Evolutionary conservation across 768 basidiomycete genomes (phyloP), one percentile per base, ranked within the genome.

Genomic region (Lactarius evosmus): DNA sequence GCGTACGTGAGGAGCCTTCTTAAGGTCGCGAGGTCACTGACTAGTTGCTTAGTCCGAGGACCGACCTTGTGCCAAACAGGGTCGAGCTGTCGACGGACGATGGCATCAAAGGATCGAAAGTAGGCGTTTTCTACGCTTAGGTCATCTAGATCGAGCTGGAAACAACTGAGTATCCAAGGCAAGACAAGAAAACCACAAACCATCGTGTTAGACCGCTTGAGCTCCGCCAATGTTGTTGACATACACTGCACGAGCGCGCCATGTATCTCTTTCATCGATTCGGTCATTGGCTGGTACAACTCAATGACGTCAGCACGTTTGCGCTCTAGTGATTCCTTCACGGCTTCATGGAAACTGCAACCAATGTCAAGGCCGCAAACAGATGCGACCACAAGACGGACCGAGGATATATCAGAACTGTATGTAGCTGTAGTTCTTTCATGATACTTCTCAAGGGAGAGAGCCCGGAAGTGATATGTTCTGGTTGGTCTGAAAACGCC

Each of bases 31-130:
- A 99, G 83, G 72, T 98, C 96, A 56, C 80, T 84, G 9, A 98
- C 93, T 12, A 98, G 84, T 65, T 95, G 92, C 69, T 92, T 94
- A 5, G 95, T 98, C 65, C 85, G 88, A 1, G 92, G 87, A 0
- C 94, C 94, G 30, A 96, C 95, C 75, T 94, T 93, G 74, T 98
- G 95, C 96, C 97, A 98, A 7, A 97, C 89, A 0, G 94, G 82
- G 73, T 97, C 93, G 8, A 98, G 83, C 70, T 95, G 93, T 34
- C 85, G 83, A 3, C 95, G 85, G 2, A 98, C 94, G 56, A 96
- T 82, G 22, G 83, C 77, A 71, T 98, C 95, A 70, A 98, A 99
- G 1, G 91, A 93, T 36, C 86, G 85, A 74, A 98, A 98, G 70
- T 98, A 95, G 0, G 95, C 93, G 69, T 90, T 95, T 70, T 97